phyloP scores from a whole-genome alignment of 352 stramenopile species.

The Pythium sp. region DNA sequence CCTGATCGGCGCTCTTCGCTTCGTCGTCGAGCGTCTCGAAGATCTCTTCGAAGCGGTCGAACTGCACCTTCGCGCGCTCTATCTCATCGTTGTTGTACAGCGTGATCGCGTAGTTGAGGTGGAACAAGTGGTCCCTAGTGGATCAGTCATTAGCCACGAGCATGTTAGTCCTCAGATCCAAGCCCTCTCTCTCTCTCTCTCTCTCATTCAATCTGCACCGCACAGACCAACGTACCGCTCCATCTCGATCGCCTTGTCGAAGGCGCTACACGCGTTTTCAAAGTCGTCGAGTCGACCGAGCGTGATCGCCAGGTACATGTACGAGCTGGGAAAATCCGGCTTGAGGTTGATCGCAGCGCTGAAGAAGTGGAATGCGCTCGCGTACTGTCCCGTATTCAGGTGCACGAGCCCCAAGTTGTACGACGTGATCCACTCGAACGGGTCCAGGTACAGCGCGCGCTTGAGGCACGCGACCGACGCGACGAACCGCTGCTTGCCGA shows the following conservation, averaged over 20 bases:
- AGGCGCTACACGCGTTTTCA: conserved; percentile 90
- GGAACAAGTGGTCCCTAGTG: conserved; percentile 80
- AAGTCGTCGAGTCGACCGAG: conserved; percentile 89
- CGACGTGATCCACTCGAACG: conserved; percentile 94
- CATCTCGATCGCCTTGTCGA: conserved; percentile 91
- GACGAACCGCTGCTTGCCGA: conserved; percentile 88
- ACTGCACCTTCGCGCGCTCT: conserved; percentile 80
- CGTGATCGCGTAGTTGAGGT: conserved; percentile 88
- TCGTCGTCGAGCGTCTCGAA: conserved; percentile 74
- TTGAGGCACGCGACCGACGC: conserved; percentile 90
- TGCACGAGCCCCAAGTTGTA: conserved; percentile 95
- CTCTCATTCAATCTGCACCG: neutral
- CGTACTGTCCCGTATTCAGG: conserved; percentile 90
- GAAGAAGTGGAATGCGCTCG: conserved; percentile 93
- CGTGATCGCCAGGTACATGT: conserved; percentile 93
- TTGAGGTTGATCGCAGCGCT: conserved; percentile 88
- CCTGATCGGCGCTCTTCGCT: conserved; percentile 53
- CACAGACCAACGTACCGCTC: conserved; percentile 41
- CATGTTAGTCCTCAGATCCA: neutral
- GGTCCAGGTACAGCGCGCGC: conserved; percentile 89
- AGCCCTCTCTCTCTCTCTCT: neutral
- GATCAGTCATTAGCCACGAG: neutral
- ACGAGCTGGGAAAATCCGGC: conserved; percentile 85
- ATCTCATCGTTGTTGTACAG: conserved; percentile 90
- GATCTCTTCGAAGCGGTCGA: conserved; percentile 81